Conservation (phyloP, 1,139 yeast genomes). For the Taphrina betulina region DNA sequence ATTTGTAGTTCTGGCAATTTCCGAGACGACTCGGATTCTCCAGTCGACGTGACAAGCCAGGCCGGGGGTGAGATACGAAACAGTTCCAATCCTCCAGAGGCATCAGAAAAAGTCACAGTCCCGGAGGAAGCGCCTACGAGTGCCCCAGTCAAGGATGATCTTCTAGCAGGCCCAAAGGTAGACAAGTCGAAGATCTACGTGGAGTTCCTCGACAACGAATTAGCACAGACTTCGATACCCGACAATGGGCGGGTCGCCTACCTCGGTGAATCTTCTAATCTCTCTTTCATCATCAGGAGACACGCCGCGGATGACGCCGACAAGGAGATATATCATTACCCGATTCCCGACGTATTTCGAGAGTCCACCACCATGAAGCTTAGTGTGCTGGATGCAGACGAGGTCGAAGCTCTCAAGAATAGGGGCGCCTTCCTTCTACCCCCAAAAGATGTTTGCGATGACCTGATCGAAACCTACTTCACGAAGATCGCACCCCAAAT, state of each 20-base stretch:
- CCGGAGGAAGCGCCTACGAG: too few relatives aligned
- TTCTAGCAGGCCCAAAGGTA: too few relatives aligned
- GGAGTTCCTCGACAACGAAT: conserved; percentile 11
- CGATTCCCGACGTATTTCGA: conserved; percentile 43
- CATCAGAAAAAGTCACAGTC: too few relatives aligned
- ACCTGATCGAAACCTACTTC: conserved; percentile 63
- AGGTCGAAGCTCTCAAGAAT: conserved; percentile 63
- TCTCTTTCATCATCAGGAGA: conserved; percentile 44
- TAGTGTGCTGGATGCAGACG: conserved; percentile 58
- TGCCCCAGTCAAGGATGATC: too few relatives aligned
- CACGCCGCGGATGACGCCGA: conserved; percentile 39
- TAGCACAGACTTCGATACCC: conserved; percentile 22
- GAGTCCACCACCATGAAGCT: conserved; percentile 40
- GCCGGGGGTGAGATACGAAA: too few relatives aligned
- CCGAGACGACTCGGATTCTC: conserved; percentile 13
- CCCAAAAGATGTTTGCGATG: conserved; percentile 59
- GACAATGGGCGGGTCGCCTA: conserved; percentile 30
- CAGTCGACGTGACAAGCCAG: too few relatives aligned
- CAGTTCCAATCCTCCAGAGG: too few relatives aligned
- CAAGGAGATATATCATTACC: conserved; percentile 44
- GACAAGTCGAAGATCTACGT: conserved; percentile 22
- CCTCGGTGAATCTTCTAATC: conserved; percentile 44
- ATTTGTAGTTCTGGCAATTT: background rate
- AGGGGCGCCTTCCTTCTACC: conserved; percentile 75
- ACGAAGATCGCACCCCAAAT: conserved; percentile 66